phyloP scores from a whole-genome alignment of 768 basidiomycete species.

The Flagelloscypha sp. region DNA sequence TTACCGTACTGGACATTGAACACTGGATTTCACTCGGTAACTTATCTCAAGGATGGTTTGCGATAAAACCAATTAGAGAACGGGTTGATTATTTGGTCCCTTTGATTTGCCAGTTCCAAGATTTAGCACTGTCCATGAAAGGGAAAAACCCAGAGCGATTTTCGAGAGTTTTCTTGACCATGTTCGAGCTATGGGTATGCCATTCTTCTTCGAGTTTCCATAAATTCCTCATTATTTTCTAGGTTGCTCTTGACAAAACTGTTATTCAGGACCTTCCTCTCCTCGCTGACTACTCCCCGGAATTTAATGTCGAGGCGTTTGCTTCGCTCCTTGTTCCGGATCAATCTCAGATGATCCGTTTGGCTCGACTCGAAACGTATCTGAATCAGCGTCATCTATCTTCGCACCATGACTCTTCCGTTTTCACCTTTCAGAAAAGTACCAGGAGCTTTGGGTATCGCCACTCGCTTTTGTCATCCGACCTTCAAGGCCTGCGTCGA shows the following conservation, averaged over 20 bases:
- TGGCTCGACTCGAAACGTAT: not conserved
- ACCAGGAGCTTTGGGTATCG: too few relatives aligned
- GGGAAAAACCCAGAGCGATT: not conserved
- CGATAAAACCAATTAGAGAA: conserved; percentile 7
- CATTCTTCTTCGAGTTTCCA: too few relatives aligned
- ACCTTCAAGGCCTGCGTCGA: too few relatives aligned
- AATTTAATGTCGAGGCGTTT: conserved; percentile 18
- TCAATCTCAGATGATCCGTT: not conserved
- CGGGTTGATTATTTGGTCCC: conserved; percentile 17
- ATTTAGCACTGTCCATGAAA: conserved; percentile 14
- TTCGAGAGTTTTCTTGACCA: conserved; percentile 11
- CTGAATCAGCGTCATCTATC: too few relatives aligned
- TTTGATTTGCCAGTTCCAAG: conserved; percentile 18
- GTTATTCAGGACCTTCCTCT: conserved; percentile 15
- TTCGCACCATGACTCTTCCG: too few relatives aligned
- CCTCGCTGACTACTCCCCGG: conserved; percentile 24
- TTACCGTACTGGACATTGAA: conserved; percentile 30
- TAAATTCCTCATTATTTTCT: too few relatives aligned
- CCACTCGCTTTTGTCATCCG: too few relatives aligned
- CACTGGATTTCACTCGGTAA: conserved; percentile 17
- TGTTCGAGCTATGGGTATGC: too few relatives aligned
- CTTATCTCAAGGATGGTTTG: conserved; percentile 25
- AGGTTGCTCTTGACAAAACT: conserved; percentile 26
- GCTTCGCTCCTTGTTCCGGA: conserved; percentile 19
- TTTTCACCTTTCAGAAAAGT: too few relatives aligned